Percentiles rank a stretch among this genome's conserved stretches.
Evolutionary conservation across 768 basidiomycete genomes (phyloP).

Genomic region (Leccinum broughii): DNA sequence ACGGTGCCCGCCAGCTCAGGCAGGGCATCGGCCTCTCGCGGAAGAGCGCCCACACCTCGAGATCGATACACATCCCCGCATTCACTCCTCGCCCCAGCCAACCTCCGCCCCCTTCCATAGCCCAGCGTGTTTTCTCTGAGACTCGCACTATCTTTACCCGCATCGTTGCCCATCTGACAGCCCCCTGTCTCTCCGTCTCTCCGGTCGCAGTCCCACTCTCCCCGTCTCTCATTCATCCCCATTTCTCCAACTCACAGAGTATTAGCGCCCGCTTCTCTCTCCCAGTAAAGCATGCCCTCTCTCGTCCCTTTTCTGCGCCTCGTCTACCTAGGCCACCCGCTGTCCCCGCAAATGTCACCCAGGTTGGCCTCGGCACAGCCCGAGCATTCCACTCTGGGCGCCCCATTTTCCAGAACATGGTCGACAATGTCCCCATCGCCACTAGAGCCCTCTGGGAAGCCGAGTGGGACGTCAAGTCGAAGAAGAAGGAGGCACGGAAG

Average conservation of each 20-base stretch:
- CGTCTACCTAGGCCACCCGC: constrained; percentile 58
- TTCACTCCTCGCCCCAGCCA: too few relatives aligned
- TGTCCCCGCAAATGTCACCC: constrained; percentile 51
- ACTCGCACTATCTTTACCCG: too few relatives aligned
- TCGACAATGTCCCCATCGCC: constrained; percentile 77
- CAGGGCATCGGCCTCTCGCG: constrained; percentile 21
- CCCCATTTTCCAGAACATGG: constrained; percentile 77
- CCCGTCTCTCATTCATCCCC: constrained; percentile 16
- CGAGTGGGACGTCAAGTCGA: constrained; percentile 62
- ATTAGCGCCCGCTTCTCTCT: constrained; percentile 61
- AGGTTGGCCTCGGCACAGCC: constrained; percentile 75
- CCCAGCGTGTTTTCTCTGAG: too few relatives aligned
- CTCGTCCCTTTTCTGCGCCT: constrained; percentile 43
- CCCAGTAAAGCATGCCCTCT: constrained; percentile 53
- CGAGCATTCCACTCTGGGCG: constrained; percentile 73
- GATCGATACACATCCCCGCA: constrained; percentile 23
- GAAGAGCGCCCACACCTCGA: constrained; percentile 18
- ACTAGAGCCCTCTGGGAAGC: constrained; percentile 73
- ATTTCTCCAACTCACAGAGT: constrained; percentile 24
- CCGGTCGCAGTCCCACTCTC: constrained; percentile 16
- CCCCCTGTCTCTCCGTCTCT: constrained; percentile 48
- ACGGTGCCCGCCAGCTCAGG: constrained; percentile 28
- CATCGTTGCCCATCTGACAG: not conserved
- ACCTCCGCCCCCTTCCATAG: too few relatives aligned
- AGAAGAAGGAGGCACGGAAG: constrained; percentile 40